A percentile compares a stretch with the other conserved stretches of the same genome.
These are phyloP conservation scores for Collybiopsis luxurians DNA, from an alignment of 768 basidiomycete genomes.

Conservation along the genomic window DNA sequence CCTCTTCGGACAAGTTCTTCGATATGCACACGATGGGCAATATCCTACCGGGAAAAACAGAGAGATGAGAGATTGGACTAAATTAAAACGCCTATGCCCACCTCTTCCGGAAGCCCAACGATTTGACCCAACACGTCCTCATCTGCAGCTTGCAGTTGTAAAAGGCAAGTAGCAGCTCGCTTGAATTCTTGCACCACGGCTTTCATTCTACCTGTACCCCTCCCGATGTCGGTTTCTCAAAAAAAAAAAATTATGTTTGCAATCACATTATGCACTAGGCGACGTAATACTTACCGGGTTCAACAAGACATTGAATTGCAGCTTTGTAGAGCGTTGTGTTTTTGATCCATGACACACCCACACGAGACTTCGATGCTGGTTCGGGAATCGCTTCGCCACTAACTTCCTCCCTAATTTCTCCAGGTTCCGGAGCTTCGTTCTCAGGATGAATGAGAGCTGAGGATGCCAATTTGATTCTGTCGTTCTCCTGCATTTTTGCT, in stretches of 20 bases:
- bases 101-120: not conserved
- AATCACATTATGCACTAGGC: not conserved
- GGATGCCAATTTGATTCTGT: too few relatives aligned
- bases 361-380: slow-evolving; percentile 22
- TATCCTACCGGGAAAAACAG: not conserved
- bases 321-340: slow-evolving; percentile 23
- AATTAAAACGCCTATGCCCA: not conserved
- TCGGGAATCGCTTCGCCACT: not conserved
- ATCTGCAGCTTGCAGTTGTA: not conserved
- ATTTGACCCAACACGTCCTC: not conserved
- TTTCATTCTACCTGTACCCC: slow-evolving; percentile 28
- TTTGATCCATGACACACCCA: slow-evolving; percentile 28
- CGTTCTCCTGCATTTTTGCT: too few relatives aligned
- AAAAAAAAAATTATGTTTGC: not conserved
- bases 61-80: not conserved
- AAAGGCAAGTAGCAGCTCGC: slow-evolving; percentile 12
- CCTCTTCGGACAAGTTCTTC: not conserved
- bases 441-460: slow-evolving; percentile 3
- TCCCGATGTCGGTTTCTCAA: slow-evolving; percentile 39
- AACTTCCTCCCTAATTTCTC: not conserved
- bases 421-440: slow-evolving; percentile 21
- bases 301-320: slow-evolving; percentile 40
- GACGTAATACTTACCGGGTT: slow-evolving; percentile 29
- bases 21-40: not conserved
- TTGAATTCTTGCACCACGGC: slow-evolving; percentile 33